Percentiles rank a stretch among this genome's conserved stretches.
Conservation (phyloP, 805 yeast species). For the Tetrapisispora pingtungensis region DNA sequence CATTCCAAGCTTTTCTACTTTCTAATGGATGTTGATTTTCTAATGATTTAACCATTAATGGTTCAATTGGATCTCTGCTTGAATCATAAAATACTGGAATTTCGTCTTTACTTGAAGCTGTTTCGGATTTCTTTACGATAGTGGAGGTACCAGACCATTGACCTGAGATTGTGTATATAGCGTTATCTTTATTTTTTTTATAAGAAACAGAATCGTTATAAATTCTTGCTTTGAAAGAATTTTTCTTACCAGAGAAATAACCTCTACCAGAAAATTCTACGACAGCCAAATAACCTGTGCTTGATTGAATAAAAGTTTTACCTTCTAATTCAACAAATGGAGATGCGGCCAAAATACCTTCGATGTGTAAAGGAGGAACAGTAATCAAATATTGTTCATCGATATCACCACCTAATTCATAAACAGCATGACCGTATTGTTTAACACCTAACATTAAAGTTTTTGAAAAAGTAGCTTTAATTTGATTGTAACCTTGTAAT, state of each 20-base stretch:
- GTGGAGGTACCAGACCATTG: constrained; percentile 87
- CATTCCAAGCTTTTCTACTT: constrained; percentile 84
- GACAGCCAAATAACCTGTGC: constrained; percentile 67
- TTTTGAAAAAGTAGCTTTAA: constrained; percentile 71
- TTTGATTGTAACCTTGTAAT: constrained; percentile 81
- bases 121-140: constrained; percentile 35
- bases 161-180: constrained; percentile 74
- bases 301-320: constrained; percentile 69
- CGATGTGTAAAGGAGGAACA: constrained; percentile 87
- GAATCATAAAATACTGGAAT: constrained; percentile 54
- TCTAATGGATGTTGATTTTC: constrained; percentile 76
- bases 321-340: constrained; percentile 94
- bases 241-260: constrained; percentile 88
- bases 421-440: constrained; percentile 83
- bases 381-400: constrained; percentile 66
- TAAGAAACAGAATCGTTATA: constrained; percentile 39
- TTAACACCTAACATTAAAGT: constrained; percentile 68
- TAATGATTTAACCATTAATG: constrained; percentile 66
- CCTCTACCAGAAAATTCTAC: constrained; percentile 86
- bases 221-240: constrained; percentile 81
- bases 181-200: constrained; percentile 45
- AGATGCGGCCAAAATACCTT: constrained; percentile 79
- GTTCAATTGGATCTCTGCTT: constrained; percentile 40
- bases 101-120: constrained; percentile 6
- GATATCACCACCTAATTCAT: constrained; percentile 38